A percentile compares a stretch with the other conserved stretches of the same genome.
These are phyloP conservation scores for Osmanthus fragrans DNA, from an alignment of 257 asterid genomes.

Conservation along the genomic window DNA sequence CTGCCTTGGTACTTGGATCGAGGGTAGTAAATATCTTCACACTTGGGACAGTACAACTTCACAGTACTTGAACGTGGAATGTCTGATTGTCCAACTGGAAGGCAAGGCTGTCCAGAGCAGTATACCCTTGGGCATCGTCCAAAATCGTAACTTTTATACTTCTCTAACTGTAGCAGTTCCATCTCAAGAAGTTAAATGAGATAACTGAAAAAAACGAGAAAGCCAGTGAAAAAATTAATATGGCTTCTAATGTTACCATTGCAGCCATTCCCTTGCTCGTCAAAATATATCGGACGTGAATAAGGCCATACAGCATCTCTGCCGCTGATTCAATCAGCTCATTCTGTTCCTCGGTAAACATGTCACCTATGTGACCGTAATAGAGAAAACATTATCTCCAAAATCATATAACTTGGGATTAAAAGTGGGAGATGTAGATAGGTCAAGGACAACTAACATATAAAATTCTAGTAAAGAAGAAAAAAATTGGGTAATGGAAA, in stretches of 20 bases:
- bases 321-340: constrained; percentile 98
- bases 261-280: constrained; percentile 95
- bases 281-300: constrained; percentile 86
- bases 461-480: not conserved
- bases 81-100: constrained; percentile 91
- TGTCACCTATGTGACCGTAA: constrained; percentile 60
- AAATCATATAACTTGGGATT: constrained; percentile 8
- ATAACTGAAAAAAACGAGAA: not conserved
- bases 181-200: constrained; percentile 19
- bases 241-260: constrained; percentile 52
- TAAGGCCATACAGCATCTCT: constrained; percentile 94
- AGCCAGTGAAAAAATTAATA: constrained; percentile 6
- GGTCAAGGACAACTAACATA: not conserved
- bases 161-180: constrained; percentile 62
- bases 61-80: constrained; percentile 88
- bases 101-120: constrained; percentile 89
- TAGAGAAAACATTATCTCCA: constrained; percentile 19
- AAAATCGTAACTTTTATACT: constrained; percentile 82
- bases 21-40: constrained; percentile 87
- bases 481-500: not conserved
- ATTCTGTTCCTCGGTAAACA: constrained; percentile 94
- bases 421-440: not conserved
- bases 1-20: constrained; percentile 97
- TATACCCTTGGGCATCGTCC: constrained; percentile 89
- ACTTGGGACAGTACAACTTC: constrained; percentile 81